Base-by-base conservation (phyloP, 305 asterid species). In the Fraxinus velutina region DNA sequence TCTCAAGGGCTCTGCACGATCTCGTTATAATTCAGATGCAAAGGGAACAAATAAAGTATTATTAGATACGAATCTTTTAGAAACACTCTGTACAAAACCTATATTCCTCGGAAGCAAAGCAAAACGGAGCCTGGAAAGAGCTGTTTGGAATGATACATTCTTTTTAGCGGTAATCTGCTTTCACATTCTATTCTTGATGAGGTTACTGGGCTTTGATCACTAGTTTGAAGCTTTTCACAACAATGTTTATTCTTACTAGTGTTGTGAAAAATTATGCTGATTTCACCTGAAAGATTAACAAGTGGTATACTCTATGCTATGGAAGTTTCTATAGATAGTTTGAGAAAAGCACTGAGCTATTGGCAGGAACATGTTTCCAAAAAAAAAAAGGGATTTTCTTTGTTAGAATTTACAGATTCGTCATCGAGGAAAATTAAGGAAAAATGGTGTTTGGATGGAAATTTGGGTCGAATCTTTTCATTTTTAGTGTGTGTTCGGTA, bases 81-180 rank as follows among this genome's bases (percentile, higher is more conserved):
- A 96, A 86, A 89, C 97, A 5, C 89, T 94, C 15, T 88, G 94
- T 0, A 93, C 97, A 27, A 89, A 91, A 86, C 99, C 99, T 6
- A 92, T 96, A 77, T 93, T 96, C 83, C 93, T 93, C 5, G 97
- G 98, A 76, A 90, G 98, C 92, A 94, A 92, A 80, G 94, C 99
- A 0, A 96, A 96, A 79, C 78, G 98, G 83, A 90, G 76, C 75
- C 90, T 96, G 24, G 98, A 94, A 88, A 89, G 99, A 89, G 98
- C 97, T 8, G 93, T 96, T 39, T 96, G 98, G 98, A 96, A 96
- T 15, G 98, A 96, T 79, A 96, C 99, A 3, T 89, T 93, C 19
- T 96, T 96, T 83, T 84, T 96, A 78, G 98, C 97, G 36, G 99
- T 94, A 89, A 88, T 86, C 66, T 84, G 78, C 81, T 80, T 75